Evolutionary conservation across 2,329 filamentous ascomycete genomes (phyloP), one percentile per base, ranked within the genome.

Genomic region (Bipolaris zeicola): DNA sequence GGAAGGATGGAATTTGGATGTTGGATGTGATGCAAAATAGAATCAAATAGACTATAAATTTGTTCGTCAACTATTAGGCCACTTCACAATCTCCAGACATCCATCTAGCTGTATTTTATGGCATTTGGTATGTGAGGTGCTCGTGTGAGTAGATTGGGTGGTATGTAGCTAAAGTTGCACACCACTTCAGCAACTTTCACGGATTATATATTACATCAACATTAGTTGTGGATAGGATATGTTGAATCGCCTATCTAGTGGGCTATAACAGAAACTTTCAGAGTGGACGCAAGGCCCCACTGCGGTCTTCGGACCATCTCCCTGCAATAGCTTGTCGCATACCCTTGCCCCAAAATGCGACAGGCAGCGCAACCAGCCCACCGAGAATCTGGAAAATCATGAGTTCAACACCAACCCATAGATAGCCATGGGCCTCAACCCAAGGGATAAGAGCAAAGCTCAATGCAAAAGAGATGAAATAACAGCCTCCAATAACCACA

Each of bases 371-470:
- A 3, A 73, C 55, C 5, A 71, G 28, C 3, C 71, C 71, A 11
- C 60, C 47, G 1, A 64, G 42, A 16, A 78, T 52, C 60, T 80
- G 58, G 60, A 79, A 53, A 39, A 73, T 42, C 67, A 72, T 47
- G 65, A 77, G 55, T 61, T 79, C 47, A 62, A 77, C 57, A 44
- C 73, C 62, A 42, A 74, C 57, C 52, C 70, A 31, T 65, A 69
- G 52, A 46, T 61, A 70, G 0, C 68, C 70, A 20, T 74, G 68
- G 5, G 62, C 52, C 0, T 41, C 39, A 10, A 71, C 64, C 70
- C 70, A 74, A 1, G 66, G 67, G 0, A 58, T 52, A 1, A 70
- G 55, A 1, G 53, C 60, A 45, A 69, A 71, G 45, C 59, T 69
- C 60, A 73, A 52, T 0, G 45, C 44, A 38, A 70, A 72, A 49